phyloP scores from a whole-genome alignment of 2,329 filamentous ascomycete genomes.

The Hypocrella siamensis region DNA sequence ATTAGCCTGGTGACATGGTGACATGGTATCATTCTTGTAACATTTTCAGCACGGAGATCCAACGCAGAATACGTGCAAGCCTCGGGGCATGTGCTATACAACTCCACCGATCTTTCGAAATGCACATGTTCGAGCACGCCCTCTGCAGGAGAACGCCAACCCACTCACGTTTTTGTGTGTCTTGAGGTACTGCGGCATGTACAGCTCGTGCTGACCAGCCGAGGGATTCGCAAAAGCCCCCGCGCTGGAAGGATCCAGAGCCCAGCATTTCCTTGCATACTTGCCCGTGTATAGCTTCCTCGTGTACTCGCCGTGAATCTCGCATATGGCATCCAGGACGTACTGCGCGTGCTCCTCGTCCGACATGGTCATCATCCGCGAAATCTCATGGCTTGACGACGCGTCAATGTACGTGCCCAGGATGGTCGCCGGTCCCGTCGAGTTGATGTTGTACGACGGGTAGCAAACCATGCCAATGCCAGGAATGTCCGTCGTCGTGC shows the following conservation, averaged over 20 bases:
- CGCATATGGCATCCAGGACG: slow-evolving; percentile 48
- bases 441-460: slow-evolving; percentile 50
- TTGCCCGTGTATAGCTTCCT: slow-evolving; percentile 47
- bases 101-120: background rate
- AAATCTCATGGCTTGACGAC: slow-evolving; percentile 18
- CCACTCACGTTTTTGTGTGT: slow-evolving; percentile 39
- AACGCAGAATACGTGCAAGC: background rate
- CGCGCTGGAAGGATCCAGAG: slow-evolving; percentile 41
- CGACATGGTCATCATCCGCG: slow-evolving; percentile 23
- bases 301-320: slow-evolving; percentile 48
- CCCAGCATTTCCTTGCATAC: slow-evolving; percentile 52
- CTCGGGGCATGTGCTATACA: background rate
- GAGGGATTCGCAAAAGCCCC: slow-evolving; percentile 46
- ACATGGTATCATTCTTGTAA: no score
- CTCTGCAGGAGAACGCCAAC: background rate
- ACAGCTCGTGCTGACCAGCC: slow-evolving; percentile 52
- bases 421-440: slow-evolving; percentile 43
- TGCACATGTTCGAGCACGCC: no score
- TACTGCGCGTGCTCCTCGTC: slow-evolving; percentile 47
- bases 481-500: slow-evolving; percentile 38
- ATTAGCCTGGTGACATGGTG: background rate
- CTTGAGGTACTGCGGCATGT: slow-evolving; percentile 57
- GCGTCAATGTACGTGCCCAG: slow-evolving; percentile 42
- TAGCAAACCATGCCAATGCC: slow-evolving; percentile 50
- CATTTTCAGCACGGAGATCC: background rate